Percentiles rank a stretch among this genome's conserved stretches.
These are phyloP conservation scores for Komagataella pseudopastoris DNA, from an alignment of 805 yeast species.

Conservation along the genomic window DNA sequence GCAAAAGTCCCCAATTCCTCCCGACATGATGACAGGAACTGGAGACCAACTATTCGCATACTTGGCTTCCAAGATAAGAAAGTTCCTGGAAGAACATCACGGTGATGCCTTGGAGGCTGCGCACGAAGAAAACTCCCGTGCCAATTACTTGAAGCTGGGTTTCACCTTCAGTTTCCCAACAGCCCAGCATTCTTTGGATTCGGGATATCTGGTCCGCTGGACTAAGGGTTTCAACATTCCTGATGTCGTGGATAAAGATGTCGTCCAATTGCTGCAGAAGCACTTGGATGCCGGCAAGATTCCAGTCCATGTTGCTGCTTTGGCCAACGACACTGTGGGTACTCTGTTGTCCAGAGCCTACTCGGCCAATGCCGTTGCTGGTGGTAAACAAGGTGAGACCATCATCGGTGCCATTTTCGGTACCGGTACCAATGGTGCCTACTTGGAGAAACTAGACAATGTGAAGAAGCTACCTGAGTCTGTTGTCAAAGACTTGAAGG, in stretches of 20 bases:
- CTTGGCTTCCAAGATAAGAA: conserved; percentile 56
- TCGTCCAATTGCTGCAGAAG: conserved; percentile 57
- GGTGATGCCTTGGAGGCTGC: conserved; percentile 7
- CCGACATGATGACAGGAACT: conserved; percentile 49
- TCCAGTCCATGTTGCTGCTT: conserved; percentile 67
- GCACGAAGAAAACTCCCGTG: conserved; percentile 10
- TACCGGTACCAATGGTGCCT: conserved; percentile 97
- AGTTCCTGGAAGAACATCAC: conserved; percentile 59
- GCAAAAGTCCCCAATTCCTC: conserved; percentile 67
- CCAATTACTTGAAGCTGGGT: conserved; percentile 50
- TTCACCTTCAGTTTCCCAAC: conserved; percentile 94
- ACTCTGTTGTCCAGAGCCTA: conserved; percentile 84
- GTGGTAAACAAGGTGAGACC: conserved; percentile 58
- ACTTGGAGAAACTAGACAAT: conserved; percentile 61
- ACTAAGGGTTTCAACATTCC: conserved; percentile 86
- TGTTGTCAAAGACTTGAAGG: conserved; percentile 20
- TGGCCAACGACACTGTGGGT: conserved; percentile 95
- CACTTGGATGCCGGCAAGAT: conserved; percentile 46
- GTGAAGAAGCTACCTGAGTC: conserved; percentile 60
- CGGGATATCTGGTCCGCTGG: conserved; percentile 86
- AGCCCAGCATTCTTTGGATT: conserved; percentile 64
- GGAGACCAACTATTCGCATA: conserved; percentile 59
- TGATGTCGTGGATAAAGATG: conserved; percentile 78
- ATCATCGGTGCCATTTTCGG: conserved; percentile 88
- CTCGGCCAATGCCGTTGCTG: conserved; percentile 38